Evolutionary conservation across 1,284 basidiomycete genomes (phyloP).

Genomic region (Cryptococcus hybrid): DNA sequence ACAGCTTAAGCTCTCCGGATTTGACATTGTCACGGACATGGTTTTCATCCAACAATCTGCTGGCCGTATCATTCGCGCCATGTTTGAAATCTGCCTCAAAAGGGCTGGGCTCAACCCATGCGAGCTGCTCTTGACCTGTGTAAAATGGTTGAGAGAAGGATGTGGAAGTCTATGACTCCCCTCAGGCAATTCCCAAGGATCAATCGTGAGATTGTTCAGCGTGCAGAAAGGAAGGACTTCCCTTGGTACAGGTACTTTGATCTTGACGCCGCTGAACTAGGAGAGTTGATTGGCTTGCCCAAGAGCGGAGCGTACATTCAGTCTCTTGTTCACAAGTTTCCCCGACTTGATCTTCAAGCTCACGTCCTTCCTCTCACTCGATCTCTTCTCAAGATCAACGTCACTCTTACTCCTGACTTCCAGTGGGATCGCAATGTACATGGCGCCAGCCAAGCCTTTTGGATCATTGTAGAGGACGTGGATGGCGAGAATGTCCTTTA

Average conservation of each 20-base stretch:
- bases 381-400: constrained; percentile 79
- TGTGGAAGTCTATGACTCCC: constrained; percentile 99
- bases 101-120: constrained; percentile 95
- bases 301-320: constrained; percentile 90
- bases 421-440: constrained; percentile 96
- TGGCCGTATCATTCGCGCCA: constrained; percentile 89
- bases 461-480: constrained; percentile 93
- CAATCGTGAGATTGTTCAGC: constrained; percentile 73
- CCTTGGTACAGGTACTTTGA: constrained; percentile 97
- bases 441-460: constrained; percentile 81
- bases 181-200: constrained; percentile 82
- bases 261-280: constrained; percentile 80
- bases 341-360: constrained; percentile 87
- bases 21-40: constrained; percentile 98
- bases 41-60: constrained; percentile 92
- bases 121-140: constrained; percentile 89
- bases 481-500: constrained; percentile 95
- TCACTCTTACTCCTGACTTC: constrained; percentile 94
- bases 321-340: constrained; percentile 94
- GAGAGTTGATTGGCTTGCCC: constrained; percentile 90
- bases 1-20: constrained; percentile 90
- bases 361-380: constrained; percentile 93
- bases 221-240: constrained; percentile 97
- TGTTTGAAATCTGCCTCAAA: constrained; percentile 98
- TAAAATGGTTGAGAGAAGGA: constrained; percentile 93